These are phyloP conservation scores for Scutellaria baicalensis DNA, from an alignment of 257 asterid species.

Conservation along the genomic window DNA sequence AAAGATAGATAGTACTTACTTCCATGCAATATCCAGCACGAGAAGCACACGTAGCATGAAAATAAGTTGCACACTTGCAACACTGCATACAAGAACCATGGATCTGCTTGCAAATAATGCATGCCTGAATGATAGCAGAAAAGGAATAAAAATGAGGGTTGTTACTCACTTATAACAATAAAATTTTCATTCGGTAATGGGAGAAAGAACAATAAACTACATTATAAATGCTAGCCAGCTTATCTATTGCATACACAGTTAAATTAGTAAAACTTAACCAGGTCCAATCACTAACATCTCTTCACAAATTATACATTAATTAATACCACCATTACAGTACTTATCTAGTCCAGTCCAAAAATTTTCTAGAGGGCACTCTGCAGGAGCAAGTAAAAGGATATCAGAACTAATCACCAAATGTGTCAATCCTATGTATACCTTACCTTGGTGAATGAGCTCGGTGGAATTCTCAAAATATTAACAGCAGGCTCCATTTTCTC, in stretches of 20 bases:
- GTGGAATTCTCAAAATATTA: slow-evolving; percentile 73
- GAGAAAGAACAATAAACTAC: background rate
- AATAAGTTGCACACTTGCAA: slow-evolving; percentile 79
- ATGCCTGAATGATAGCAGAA: slow-evolving; percentile 49
- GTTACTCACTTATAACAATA: background rate
- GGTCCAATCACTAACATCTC: background rate
- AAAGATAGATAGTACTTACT: slow-evolving; percentile 39
- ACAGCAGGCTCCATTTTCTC: slow-evolving; percentile 93
- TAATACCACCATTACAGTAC: background rate
- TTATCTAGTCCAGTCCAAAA: background rate
- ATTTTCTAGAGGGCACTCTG: background rate
- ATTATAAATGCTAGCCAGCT: background rate
- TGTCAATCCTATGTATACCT: slow-evolving; percentile 9
- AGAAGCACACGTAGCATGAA: slow-evolving; percentile 85
- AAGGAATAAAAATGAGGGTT: background rate
- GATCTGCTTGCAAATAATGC: slow-evolving; percentile 77
- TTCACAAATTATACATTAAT: slow-evolving; percentile 2
- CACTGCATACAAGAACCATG: slow-evolving; percentile 95
- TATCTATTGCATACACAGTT: slow-evolving; percentile 2
- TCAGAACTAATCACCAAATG: slow-evolving; percentile 3
- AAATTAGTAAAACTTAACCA: background rate
- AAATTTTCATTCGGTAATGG: background rate
- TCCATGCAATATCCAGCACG: slow-evolving; percentile 95
- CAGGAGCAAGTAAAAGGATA: slow-evolving; percentile 6
- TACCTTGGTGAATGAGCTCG: slow-evolving; percentile 69